Evolutionary conservation across 148 eudicot species (phyloP).

Genomic region (Cornus florida): DNA sequence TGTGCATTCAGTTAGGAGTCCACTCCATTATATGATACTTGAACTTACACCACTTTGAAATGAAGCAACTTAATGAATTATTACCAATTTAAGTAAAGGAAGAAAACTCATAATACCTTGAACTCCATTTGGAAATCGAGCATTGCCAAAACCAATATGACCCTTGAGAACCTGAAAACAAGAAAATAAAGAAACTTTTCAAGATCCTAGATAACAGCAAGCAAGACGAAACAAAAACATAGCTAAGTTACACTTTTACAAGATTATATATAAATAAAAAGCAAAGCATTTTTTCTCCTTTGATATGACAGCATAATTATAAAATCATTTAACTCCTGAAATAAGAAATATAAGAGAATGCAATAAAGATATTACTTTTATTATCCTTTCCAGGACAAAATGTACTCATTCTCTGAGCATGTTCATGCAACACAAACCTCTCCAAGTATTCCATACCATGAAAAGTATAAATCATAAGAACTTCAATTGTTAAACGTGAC

Average conservation of each 20-base stretch:
- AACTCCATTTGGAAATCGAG: slow-evolving; percentile 93
- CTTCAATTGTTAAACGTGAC: no score
- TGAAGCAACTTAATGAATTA: slow-evolving; percentile 3
- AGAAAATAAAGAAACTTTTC: slow-evolving; percentile 6
- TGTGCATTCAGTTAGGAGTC: background rate
- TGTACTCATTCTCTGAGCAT: no score
- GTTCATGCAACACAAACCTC: no score
- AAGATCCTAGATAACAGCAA: background rate
- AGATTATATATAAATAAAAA: background rate
- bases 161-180: slow-evolving; percentile 85
- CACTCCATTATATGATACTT: background rate
- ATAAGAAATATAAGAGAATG: background rate
- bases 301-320: background rate
- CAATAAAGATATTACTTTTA: no score
- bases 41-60: background rate
- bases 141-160: slow-evolving; percentile 80
- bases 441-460: no score
- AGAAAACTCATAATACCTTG: slow-evolving; percentile 47
- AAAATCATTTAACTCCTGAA: background rate
- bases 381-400: no score
- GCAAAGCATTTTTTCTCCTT: background rate
- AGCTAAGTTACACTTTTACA: background rate
- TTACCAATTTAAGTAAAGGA: background rate
- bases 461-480: no score
- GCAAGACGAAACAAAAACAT: background rate